These are phyloP conservation scores for Acacia concinna DNA, from an alignment of 331 rosid species.

Conservation along the genomic window DNA sequence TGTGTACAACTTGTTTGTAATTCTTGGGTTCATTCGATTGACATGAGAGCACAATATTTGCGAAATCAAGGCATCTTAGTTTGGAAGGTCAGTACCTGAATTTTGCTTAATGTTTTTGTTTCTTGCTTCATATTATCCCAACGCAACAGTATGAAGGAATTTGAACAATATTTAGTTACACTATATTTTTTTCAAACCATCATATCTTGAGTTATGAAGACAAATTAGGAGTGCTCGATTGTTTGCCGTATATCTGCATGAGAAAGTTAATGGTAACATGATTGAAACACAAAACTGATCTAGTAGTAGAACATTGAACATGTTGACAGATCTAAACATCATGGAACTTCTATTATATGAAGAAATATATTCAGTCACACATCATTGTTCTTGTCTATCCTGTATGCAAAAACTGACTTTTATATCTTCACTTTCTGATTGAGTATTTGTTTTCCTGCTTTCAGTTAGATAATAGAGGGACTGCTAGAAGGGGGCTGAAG, in stretches of 20 bases:
- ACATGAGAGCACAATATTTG: constrained; percentile 88
- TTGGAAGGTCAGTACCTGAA: constrained; percentile 81
- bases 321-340: constrained; percentile 18
- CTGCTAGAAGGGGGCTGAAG: constrained; percentile 82
- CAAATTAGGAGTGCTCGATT: neutral
- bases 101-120: constrained; percentile 12
- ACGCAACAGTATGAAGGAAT: constrained; percentile 1
- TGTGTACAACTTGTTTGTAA: constrained; percentile 78
- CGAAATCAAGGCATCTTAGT: constrained; percentile 85
- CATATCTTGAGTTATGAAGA: constrained; percentile 2
- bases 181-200: neutral
- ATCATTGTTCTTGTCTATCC: neutral
- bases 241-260: neutral
- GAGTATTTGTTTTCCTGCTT: constrained; percentile 24
- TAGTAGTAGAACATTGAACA: neutral
- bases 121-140: neutral
- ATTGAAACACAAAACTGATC: constrained; percentile 15
- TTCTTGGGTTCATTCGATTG: constrained; percentile 84
- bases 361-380: constrained; percentile 2
- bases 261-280: constrained; percentile 14
- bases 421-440: constrained; percentile 6
- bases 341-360: neutral
- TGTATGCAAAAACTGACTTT: neutral
- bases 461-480: constrained; percentile 96
- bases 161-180: neutral